Base-by-base conservation (phyloP, 2,329 filamentous ascomycete genomes). In the Pseudocercospora vitis region DNA sequence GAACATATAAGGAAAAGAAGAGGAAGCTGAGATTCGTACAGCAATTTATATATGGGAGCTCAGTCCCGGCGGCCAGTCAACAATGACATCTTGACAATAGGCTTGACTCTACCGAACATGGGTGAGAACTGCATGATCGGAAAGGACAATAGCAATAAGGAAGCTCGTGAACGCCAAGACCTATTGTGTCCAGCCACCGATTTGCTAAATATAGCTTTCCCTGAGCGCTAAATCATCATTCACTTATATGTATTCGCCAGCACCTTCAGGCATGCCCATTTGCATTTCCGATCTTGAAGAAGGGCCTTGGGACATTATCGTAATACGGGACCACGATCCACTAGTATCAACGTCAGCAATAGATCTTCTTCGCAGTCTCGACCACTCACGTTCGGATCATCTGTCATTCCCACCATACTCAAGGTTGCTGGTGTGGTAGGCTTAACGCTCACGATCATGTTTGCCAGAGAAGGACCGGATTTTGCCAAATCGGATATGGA, bases 251-350 rank as follows among this genome's bases (percentile, higher is more conserved):
- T 21, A 23, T 18, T n/a, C 19, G 37, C 11, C 21, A 19, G 12
- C 19, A 7, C 12, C 19, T 14, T 42, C 19, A 42, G n/a, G 37
- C 19, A 42, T 46, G 24, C 35, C 42, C 50, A 23, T 52, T 48
- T 7, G 26, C 33, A 14, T 19, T 9, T 31, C 45, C 26, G 32
- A 55, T 40, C 50, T 58, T 59, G 32, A 59, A 62, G 37, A 44
- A 63, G 6, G 69, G 65, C 45, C 72, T 61, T 0, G 74, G 74
- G 19, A 77, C 63, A 58, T 78, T 78, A 50, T 77, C 74, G 60
- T 78, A 77, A 57, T 78, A 78, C 2, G 75, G 75, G 49, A 78
- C 74, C 21, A 77, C 74, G 54, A 78, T 74, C 7, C 54, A 50
- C 57, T 60, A 49, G 7, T 32, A 23, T 29, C 33, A 32, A 16